These are phyloP conservation scores for Rhodamnia rubescens DNA, from an alignment of 345 rosid genomes.

Conservation along the genomic window DNA sequence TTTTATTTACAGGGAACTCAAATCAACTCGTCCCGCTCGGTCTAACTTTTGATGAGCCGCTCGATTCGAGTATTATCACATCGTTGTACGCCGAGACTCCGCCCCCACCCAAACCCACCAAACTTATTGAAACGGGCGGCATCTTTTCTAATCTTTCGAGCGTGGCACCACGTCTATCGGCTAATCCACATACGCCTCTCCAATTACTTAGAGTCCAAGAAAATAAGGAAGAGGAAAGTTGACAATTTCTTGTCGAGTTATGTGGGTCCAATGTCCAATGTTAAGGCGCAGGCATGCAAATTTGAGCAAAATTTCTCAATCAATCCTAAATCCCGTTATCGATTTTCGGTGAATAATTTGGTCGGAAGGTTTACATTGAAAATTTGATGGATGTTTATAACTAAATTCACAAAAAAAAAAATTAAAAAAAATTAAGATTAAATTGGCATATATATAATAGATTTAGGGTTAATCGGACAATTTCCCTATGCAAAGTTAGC, in stretches of 20 bases:
- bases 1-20: background rate
- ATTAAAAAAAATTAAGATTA: background rate
- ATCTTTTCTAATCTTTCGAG: background rate
- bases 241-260: background rate
- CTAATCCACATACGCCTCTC: background rate
- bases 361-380: accelerated
- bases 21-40: background rate
- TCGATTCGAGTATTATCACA: background rate
- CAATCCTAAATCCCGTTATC: background rate
- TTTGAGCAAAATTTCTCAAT: background rate
- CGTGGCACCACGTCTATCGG: background rate
- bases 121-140: background rate
- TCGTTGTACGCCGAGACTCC: background rate
- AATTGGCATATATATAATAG: background rate
- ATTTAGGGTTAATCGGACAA: background rate
- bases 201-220: background rate
- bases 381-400: accelerated
- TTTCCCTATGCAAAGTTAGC: background rate
- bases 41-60: background rate
- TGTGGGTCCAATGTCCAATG: background rate
- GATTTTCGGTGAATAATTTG: background rate
- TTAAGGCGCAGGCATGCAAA: accelerated
- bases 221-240: background rate
- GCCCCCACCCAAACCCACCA: background rate
- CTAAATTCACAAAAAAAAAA: background rate